phyloP scores from a whole-genome alignment of 345 rosid species.

The Citrus glauca region DNA sequence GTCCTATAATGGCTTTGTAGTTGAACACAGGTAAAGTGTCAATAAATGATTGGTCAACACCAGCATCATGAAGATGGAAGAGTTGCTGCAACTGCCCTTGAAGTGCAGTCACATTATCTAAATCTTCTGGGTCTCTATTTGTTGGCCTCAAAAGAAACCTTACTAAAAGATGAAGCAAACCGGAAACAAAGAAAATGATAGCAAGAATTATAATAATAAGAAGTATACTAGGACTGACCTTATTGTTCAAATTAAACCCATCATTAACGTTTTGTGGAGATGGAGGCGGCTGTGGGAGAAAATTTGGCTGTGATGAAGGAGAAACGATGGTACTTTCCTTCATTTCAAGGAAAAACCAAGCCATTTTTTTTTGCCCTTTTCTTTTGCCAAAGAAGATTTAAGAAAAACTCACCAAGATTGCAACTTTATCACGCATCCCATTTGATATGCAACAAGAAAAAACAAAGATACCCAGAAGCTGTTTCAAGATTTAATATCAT shows the following conservation, averaged over 20 bases:
- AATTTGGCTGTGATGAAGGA: constrained; percentile 30
- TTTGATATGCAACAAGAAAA: constrained; percentile 11
- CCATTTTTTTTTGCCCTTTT: constrained; percentile 27
- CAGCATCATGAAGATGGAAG: constrained; percentile 91
- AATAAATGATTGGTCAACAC: constrained; percentile 93
- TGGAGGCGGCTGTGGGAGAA: constrained; percentile 28
- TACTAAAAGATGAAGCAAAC: constrained; percentile 81
- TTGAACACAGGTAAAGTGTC: constrained; percentile 90
- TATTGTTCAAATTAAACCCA: constrained; percentile 50
- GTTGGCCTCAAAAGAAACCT: constrained; percentile 70
- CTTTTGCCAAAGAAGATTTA: neutral
- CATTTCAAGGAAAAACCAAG: constrained; percentile 32
- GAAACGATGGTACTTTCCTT: constrained; percentile 27
- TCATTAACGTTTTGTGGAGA: constrained; percentile 22
- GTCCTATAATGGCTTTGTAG: constrained; percentile 78
- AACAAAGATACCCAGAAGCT: neutral
- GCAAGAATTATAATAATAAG: constrained; percentile 84
- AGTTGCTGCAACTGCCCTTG: constrained; percentile 97
- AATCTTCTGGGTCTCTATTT: constrained; percentile 62
- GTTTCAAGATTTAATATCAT: neutral
- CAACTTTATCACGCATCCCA: constrained; percentile 22
- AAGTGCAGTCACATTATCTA: constrained; percentile 65
- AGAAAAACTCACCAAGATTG: constrained; percentile 26
- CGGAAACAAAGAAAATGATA: constrained; percentile 81
- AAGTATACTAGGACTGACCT: constrained; percentile 75